Evolutionary conservation across 1,284 basidiomycete genomes (phyloP), one percentile per base, ranked within the genome.

Genomic region (Apiotrichum domesticum): DNA sequence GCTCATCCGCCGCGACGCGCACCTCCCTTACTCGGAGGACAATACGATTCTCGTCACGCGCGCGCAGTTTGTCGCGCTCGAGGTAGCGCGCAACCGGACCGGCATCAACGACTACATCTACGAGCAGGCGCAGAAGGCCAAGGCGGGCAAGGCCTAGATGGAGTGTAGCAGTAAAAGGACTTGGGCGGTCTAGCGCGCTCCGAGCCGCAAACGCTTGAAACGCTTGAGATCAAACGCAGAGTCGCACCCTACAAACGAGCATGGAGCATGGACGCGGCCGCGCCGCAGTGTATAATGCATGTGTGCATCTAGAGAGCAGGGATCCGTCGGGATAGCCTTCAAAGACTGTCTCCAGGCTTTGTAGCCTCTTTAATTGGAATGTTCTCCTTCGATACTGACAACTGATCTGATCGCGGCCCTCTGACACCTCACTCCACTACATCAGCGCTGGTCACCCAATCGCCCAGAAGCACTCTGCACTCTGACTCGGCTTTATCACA

Each of bases 1-100:
- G 2, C 80, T 99, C 65, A 87, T 99, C 66, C 85, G 96, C 51
- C 87, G 84, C 54, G 85, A 96, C 71, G 82, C 86, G 40, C 80
- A 79, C 50, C 82, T 85, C 61, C 90, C 95, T 71, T 99, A 98
- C 77, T 86, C 84, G 9, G 88, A 98, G 80, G 84, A 80, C 52
- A 98, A 98, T 80, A 90, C 91, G 11, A 95, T 97, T 61, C 95
- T 99, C 70, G 91, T 94, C 88, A 74, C 63, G 81, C 63, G 70
- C 49, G 63, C 78, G 14, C 81, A 94, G 80, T 98, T 97, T 80
- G 92, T 93, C 68, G 91, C 90, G 34, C 83, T 92, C 71, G 93
- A 97, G 87, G 96, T 99, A 70, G 84, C 91, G 21, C 85, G 95
- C 59, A 98, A 98, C 80, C 82, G 87, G 56, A 81, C 92, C 2